Conservation (phyloP, 2,329 filamentous ascomycete genomes). For the Pseudonectria foliicola region DNA sequence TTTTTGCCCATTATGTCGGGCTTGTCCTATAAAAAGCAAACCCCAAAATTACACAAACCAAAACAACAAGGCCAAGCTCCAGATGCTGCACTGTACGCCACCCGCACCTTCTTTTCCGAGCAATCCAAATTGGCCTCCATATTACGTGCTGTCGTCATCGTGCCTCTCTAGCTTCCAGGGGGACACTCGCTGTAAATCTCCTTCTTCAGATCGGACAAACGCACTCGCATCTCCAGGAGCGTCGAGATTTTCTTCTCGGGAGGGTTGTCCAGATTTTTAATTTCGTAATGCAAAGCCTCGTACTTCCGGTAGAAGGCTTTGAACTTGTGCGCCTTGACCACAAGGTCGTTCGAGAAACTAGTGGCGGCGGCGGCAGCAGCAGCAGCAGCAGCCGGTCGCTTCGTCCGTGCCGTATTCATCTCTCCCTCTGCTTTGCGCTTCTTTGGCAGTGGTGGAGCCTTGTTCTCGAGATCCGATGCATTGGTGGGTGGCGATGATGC, state of each 20-base stretch:
- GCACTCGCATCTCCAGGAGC: conserved; percentile 47
- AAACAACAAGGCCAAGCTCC: too few relatives aligned
- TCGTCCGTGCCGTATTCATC: conserved; percentile 18
- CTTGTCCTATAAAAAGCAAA: too few relatives aligned
- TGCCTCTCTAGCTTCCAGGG: conserved; percentile 19
- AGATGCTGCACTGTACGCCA: too few relatives aligned
- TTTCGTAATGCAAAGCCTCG: conserved; percentile 48
- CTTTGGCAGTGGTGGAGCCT: conserved; percentile 26
- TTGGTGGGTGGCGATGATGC: conserved; percentile 61
- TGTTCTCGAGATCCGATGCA: conserved; percentile 52
- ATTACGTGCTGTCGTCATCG: conserved; percentile 8
- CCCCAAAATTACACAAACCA: too few relatives aligned
- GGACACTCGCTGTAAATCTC: conserved; percentile 47
- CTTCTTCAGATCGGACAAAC: conserved; percentile 49
- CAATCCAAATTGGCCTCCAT: conserved; percentile 7
- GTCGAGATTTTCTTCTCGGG: conserved; percentile 43
- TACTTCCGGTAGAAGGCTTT: conserved; percentile 51
- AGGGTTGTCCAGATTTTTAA: conserved; percentile 43
- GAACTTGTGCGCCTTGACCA: conserved; percentile 49
- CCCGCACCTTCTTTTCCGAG: too few relatives aligned
- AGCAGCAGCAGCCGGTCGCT: conserved; percentile 23
- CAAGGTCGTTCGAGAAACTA: conserved; percentile 33
- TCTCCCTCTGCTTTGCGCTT: conserved; percentile 36
- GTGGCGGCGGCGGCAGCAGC: conserved; percentile 8
- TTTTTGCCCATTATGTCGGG: too few relatives aligned